Evolutionary conservation across 441 rosid genomes (phyloP).

Genomic region (Euphorbia schlechtendalii): DNA sequence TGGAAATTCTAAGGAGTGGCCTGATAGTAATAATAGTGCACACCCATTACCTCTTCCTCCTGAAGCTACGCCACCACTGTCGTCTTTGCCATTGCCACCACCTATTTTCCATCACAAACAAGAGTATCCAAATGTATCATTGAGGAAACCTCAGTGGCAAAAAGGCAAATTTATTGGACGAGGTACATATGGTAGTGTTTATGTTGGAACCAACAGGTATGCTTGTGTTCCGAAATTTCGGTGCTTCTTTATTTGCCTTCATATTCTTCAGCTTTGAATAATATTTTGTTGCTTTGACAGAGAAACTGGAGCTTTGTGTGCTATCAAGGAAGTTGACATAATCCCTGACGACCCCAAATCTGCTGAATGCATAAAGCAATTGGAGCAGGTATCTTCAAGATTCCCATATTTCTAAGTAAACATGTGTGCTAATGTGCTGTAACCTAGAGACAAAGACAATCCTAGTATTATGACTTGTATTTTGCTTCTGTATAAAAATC

Average conservation of each 20-base stretch:
- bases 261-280: constrained; percentile 11
- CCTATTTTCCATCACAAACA: constrained; percentile 7
- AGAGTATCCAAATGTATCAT: too few relatives aligned
- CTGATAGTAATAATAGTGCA: too few relatives aligned
- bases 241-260: constrained; percentile 1
- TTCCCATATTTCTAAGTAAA: too few relatives aligned
- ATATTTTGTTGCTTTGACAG: constrained; percentile 31
- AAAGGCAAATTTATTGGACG: constrained; percentile 94
- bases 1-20: constrained; percentile 27
- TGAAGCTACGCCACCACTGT: constrained; percentile 31
- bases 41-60: constrained; percentile 97
- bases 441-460: too few relatives aligned
- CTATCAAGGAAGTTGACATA: constrained; percentile 91
- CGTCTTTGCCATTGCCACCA: too few relatives aligned
- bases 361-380: constrained; percentile 73
- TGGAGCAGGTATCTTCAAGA: constrained; percentile 54
- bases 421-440: too few relatives aligned
- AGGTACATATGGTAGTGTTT: constrained; percentile 94
- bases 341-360: constrained; percentile 88
- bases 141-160: constrained; percentile 55
- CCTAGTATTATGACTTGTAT: too few relatives aligned
- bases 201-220: constrained; percentile 74
- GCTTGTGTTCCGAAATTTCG: constrained; percentile 15
- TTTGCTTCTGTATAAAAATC: background rate
- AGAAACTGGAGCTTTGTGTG: constrained; percentile 90